Conservation (phyloP, 202 grass and related monocot species). For the Miscanthus sacchariflorus region DNA sequence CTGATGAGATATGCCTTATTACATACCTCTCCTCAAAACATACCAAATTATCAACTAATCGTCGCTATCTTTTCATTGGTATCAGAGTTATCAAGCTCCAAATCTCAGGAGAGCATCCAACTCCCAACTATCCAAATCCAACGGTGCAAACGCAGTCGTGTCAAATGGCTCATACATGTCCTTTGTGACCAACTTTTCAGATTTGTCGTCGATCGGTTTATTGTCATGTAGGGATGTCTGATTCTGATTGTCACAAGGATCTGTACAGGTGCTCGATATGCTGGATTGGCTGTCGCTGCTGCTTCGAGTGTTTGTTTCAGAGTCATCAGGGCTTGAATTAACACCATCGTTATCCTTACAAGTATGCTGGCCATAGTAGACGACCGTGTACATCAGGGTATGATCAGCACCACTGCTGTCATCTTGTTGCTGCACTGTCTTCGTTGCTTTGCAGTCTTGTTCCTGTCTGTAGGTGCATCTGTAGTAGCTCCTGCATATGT, state of each 20-base stretch:
- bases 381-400: conserved; percentile 37
- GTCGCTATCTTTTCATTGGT: not conserved
- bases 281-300: conserved; percentile 12
- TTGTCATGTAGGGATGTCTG: not conserved
- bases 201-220: too few relatives aligned
- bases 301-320: not conserved
- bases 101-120: conserved; percentile 26
- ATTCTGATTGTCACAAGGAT: not conserved
- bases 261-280: not conserved
- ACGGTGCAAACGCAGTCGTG: not conserved
- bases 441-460: conserved; percentile 46
- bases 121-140: conserved; percentile 39
- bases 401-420: not conserved
- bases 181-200: not conserved
- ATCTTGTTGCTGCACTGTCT: conserved; percentile 52
- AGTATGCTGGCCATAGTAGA: conserved; percentile 52
- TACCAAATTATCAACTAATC: not conserved
- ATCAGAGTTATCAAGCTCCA: not conserved
- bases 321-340: not conserved
- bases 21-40: not conserved
- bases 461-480: conserved; percentile 67
- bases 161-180: not conserved
- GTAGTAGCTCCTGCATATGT: conserved; percentile 56
- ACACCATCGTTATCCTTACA: conserved; percentile 14
- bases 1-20: not conserved